Evolutionary conservation across 1,284 basidiomycete genomes (phyloP).

Genomic region (Ceratobasidium sp.): DNA sequence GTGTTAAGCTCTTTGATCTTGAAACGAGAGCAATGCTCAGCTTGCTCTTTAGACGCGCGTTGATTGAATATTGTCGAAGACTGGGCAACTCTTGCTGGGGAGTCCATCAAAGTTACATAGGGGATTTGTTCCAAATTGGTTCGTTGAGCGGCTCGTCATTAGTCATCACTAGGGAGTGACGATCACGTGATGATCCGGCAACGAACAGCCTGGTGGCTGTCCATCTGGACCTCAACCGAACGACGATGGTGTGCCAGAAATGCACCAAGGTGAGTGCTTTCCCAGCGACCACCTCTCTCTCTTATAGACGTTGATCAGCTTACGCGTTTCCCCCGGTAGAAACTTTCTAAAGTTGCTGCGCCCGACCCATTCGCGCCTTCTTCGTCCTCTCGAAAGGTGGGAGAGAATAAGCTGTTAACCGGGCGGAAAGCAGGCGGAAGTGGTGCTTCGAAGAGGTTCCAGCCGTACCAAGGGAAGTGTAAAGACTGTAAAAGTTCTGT

Average conservation of each 20-base stretch:
- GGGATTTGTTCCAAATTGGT: no score
- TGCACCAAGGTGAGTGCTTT: conserved; percentile 48
- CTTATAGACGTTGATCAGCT: not conserved
- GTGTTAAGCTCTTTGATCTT: no score
- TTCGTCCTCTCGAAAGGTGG: conserved; percentile 53
- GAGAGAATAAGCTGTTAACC: conserved; percentile 56
- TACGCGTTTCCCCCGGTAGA: conserved; percentile 41
- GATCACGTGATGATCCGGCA: no score
- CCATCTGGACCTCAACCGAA: no score
- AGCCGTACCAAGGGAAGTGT: conserved; percentile 54
- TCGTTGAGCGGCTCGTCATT: no score
- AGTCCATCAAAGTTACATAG: no score
- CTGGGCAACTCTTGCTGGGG: no score
- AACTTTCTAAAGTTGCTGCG: conserved; percentile 51
- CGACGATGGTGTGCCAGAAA: conserved; percentile 50
- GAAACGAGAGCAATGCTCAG: no score
- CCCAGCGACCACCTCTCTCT: not conserved
- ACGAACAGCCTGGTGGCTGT: no score
- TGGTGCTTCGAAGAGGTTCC: conserved; percentile 47
- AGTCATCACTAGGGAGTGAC: no score
- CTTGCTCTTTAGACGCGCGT: no score
- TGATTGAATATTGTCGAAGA: no score
- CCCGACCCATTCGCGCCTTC: conserved; percentile 50
- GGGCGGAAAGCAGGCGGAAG: conserved; percentile 42
- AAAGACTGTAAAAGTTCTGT: conserved; percentile 54